Evolutionary conservation across 768 basidiomycete genomes (phyloP).

Genomic region (Crassisporium funariophilum): DNA sequence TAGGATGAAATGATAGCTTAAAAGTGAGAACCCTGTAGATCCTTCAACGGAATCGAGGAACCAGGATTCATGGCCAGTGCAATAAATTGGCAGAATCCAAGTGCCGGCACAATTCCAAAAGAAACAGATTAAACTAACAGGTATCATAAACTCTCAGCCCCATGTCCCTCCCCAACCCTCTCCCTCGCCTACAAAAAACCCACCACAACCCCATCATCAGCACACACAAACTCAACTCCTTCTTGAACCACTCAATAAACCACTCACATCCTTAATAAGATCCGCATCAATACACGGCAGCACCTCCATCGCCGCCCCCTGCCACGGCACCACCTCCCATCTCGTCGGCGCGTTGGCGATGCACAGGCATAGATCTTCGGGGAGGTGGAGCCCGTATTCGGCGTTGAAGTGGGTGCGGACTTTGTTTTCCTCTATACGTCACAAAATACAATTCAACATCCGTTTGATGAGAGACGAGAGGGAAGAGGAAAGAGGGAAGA

Average conservation of each 20-base stretch:
- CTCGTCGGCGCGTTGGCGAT: constrained; percentile 74
- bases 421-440: constrained; percentile 63
- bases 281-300: constrained; percentile 66
- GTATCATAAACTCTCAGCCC: constrained; percentile 22
- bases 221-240: neutral
- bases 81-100: too few relatives aligned
- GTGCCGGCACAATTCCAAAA: too few relatives aligned
- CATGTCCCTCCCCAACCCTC: constrained; percentile 20
- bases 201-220: neutral
- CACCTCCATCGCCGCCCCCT: constrained; percentile 55
- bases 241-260: neutral
- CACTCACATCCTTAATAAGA: constrained; percentile 53
- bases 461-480: too few relatives aligned
- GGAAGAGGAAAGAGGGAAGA: too few relatives aligned
- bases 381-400: constrained; percentile 73
- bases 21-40: too few relatives aligned
- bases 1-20: too few relatives aligned
- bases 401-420: constrained; percentile 69
- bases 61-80: too few relatives aligned
- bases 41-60: too few relatives aligned
- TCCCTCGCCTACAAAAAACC: constrained; percentile 24
- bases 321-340: constrained; percentile 66
- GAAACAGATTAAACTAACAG: too few relatives aligned
- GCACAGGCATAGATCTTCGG: constrained; percentile 78
- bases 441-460: neutral